A percentile compares a stretch with the other conserved stretches of the same genome.
phyloP scores from a whole-genome alignment of 805 yeast species.

The Teunomyces aglyptinius region DNA sequence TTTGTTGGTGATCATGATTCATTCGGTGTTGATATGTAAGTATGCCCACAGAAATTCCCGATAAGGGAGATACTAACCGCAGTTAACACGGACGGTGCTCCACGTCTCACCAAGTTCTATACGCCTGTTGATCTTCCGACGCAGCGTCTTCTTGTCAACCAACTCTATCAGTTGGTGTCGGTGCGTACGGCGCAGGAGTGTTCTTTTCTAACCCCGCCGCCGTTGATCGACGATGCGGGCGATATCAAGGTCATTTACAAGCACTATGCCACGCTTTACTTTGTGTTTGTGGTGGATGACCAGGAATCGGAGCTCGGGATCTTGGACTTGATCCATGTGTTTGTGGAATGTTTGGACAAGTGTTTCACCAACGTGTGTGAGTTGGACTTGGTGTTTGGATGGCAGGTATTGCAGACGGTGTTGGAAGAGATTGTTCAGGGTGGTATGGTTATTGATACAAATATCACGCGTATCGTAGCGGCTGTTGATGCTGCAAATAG shows the following conservation, averaged over 20 bases:
- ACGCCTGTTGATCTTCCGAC: conserved; percentile 85
- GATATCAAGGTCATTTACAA: conserved; percentile 88
- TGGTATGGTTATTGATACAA: conserved; percentile 96
- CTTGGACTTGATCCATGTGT: conserved; percentile 89
- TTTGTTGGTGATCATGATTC: conserved; percentile 55
- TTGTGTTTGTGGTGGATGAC: conserved; percentile 92
- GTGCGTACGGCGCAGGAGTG: conserved; percentile 75
- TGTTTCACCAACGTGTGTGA: conserved; percentile 96
- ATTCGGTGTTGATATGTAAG: conserved; percentile 79
- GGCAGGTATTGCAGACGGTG: conserved; percentile 94
- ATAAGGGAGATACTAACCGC: conserved; percentile 1
- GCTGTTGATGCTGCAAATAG: conserved; percentile 74
- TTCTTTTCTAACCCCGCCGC: conserved; percentile 87
- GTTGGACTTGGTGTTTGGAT: conserved; percentile 93
- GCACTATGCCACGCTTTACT: conserved; percentile 93
- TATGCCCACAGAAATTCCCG: conserved; percentile 11
- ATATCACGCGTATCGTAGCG: conserved; percentile 72
- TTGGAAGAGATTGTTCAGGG: conserved; percentile 93
- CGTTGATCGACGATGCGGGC: conserved; percentile 63
- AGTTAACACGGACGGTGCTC: conserved; percentile 89
- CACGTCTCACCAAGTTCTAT: conserved; percentile 86
- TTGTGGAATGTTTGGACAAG: conserved; percentile 89
- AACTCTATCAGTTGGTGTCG: conserved; percentile 75
- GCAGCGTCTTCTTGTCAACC: conserved; percentile 75
- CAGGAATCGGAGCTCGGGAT: conserved; percentile 95